These are phyloP conservation scores for Suillus subaureus DNA, from an alignment of 768 basidiomycete species.

Conservation along the genomic window DNA sequence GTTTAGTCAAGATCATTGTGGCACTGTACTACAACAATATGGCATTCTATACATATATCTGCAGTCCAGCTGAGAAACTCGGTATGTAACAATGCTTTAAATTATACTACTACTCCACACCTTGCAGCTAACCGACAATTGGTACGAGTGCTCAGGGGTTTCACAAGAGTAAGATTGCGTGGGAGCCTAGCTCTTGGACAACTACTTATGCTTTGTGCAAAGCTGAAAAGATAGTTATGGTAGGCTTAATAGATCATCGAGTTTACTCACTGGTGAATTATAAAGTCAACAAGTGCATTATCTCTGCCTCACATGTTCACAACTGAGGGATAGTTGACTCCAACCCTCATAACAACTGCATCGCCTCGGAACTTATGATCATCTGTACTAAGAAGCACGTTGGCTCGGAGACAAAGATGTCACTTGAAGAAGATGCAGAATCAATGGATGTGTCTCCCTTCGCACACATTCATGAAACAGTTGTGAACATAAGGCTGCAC, in stretches of 20 bases:
- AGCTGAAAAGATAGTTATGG: slow-evolving; percentile 3
- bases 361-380: slow-evolving; percentile 2
- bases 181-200: neutral
- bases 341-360: slow-evolving; percentile 9
- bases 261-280: slow-evolving; percentile 11
- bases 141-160: neutral
- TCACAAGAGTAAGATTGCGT: slow-evolving; percentile 1
- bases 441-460: slow-evolving; percentile 4
- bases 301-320: slow-evolving; percentile 14
- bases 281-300: slow-evolving; percentile 8
- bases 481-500: slow-evolving; percentile 15
- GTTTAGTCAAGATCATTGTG: slow-evolving; percentile 90
- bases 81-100: neutral
- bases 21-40: slow-evolving; percentile 98
- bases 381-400: neutral
- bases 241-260: neutral
- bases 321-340: neutral
- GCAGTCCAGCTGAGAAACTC: neutral
- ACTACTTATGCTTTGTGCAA: neutral
- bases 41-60: slow-evolving; percentile 73
- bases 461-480: slow-evolving; percentile 3
- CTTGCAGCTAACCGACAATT: neutral
- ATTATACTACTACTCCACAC: slow-evolving; percentile 1
- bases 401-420: slow-evolving; percentile 7
- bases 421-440: slow-evolving; percentile 16